Evolutionary conservation across 768 basidiomycete species (phyloP), one percentile per base, ranked within the genome.

Genomic region (Tricholomella constricta): DNA sequence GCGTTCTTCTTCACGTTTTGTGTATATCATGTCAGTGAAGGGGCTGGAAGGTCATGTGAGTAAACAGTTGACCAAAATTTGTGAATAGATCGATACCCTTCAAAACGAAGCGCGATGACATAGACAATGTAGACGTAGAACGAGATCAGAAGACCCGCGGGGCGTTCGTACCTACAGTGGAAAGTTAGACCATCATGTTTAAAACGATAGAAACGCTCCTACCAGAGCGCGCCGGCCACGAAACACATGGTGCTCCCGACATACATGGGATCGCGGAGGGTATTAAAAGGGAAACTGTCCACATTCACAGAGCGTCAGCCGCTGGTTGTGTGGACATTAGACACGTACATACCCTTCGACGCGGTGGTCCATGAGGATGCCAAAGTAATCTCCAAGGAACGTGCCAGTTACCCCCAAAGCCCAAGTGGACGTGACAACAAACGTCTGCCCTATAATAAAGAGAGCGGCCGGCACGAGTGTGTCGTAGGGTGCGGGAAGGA

Each of bases 191-290:
- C 6, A 25, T 32, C 10, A 38, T 6, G n/a, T 14, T 53, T 40
- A 40, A 4, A 11, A 2, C 10, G 2, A 19, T 17, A 19, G 11
- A 40, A 22, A 11, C 42, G 40, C 31, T 31, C 86, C 62, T 54
- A 94, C 94, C 93, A 96, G 29, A 99, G 76, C 0, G 96, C 89
- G 1, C 83, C 85, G 19, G 86, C 95, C 32, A 83, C 72, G 72
- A 98, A 98, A 67, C 86, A 91, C 75, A 99, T 73, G 5, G 94
- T 94, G 64, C 89, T 93, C 7, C 96, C 96, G 41, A 94, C 89
- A 65, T 99, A 98, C 96, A 99, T 99, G 0, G 96, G 96, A 69
- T 97, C 88, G 17, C 83, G 78, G 36, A 95, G 78, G 42, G 97
- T 80, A 66, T 96, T 96, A 79, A 98, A 99, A 0, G 96, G 96